Percentiles rank a stretch among this genome's conserved stretches.
Conservation (phyloP, 495 filamentous ascomycete species). For the Hypoxylon lienhwacheense region DNA sequence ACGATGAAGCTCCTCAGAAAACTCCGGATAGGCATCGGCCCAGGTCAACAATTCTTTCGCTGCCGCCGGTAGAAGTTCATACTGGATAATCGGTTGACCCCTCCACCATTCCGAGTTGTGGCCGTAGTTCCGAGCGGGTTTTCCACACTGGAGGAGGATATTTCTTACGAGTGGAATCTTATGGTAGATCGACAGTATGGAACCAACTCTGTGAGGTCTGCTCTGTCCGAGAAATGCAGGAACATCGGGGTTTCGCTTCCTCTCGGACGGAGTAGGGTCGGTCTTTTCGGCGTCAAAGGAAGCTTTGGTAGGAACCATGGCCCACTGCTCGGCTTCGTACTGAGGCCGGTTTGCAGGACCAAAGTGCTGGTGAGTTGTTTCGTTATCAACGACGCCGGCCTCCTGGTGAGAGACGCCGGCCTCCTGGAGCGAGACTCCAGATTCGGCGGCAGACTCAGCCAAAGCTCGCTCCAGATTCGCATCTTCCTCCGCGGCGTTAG, state of each 20-base stretch:
- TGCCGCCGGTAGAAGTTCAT: conserved; percentile 59
- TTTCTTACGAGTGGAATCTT: conserved; percentile 81
- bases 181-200: conserved; percentile 76
- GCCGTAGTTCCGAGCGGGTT: conserved; percentile 62
- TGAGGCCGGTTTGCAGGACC: conserved; percentile 70
- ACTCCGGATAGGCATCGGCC: conserved; percentile 46
- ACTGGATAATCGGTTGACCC: conserved; percentile 62
- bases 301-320: conserved; percentile 62
- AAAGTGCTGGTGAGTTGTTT: conserved; percentile 53
- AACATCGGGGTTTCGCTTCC: conserved; percentile 59
- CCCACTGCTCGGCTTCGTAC: conserved; percentile 76
- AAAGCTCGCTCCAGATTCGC: conserved; percentile 56
- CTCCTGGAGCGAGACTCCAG: conserved; percentile 49
- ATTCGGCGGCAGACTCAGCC: conserved; percentile 41
- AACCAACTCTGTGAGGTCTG: conserved; percentile 62
- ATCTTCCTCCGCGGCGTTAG: conserved; percentile 55
- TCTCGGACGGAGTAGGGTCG: conserved; percentile 47
- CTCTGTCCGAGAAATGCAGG: conserved; percentile 74
- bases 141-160: conserved; percentile 61
- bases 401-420: conserved; percentile 49
- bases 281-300: conserved; percentile 25
- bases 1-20: conserved; percentile 67
- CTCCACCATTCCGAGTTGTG: conserved; percentile 82
- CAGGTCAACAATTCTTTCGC: conserved; percentile 47
- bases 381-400: conserved; percentile 44